These are phyloP conservation scores for Fomitopsis betulina DNA, from an alignment of 1,284 basidiomycete species.

Conservation along the genomic window DNA sequence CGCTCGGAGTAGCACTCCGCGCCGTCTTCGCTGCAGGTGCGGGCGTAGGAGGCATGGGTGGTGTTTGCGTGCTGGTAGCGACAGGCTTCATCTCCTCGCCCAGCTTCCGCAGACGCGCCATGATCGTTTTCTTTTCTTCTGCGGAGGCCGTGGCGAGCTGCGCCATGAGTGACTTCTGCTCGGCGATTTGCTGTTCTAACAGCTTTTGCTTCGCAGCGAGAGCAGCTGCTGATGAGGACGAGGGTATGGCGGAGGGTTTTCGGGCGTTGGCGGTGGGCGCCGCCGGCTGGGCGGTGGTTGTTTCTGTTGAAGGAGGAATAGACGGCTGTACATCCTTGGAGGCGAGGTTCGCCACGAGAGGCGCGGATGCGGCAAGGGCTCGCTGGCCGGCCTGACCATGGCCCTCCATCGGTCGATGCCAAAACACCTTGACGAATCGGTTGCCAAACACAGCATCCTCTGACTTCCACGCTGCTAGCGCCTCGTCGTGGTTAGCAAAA, in stretches of 20 bases:
- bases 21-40: conserved; percentile 17
- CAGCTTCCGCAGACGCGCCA: conserved; percentile 74
- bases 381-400: conserved; percentile 74
- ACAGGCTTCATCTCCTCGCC: conserved; percentile 72
- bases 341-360: conserved; percentile 59
- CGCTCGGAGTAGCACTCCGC: conserved; percentile 24
- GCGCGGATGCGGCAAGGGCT: conserved; percentile 74
- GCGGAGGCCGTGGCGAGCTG: conserved; percentile 59
- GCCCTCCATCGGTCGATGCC: conserved; percentile 89
- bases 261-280: conserved; percentile 20
- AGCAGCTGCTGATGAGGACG: conserved; percentile 36
- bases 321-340: conserved; percentile 16
- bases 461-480: conserved; percentile 85
- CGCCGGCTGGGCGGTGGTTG: conserved; percentile 15
- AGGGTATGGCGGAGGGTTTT: conserved; percentile 16
- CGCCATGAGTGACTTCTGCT: conserved; percentile 86
- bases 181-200: conserved; percentile 81
- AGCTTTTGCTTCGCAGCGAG: conserved; percentile 73
- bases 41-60: conserved; percentile 19
- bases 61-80: conserved; percentile 26
- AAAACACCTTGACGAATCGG: conserved; percentile 92
- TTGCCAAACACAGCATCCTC: conserved; percentile 93
- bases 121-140: conserved; percentile 79
- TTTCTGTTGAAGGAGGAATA: conserved; percentile 20
- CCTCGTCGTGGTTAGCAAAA: conserved; percentile 83